Conservation (phyloP, 106 monocot species). For the Triglochin maritima region DNA sequence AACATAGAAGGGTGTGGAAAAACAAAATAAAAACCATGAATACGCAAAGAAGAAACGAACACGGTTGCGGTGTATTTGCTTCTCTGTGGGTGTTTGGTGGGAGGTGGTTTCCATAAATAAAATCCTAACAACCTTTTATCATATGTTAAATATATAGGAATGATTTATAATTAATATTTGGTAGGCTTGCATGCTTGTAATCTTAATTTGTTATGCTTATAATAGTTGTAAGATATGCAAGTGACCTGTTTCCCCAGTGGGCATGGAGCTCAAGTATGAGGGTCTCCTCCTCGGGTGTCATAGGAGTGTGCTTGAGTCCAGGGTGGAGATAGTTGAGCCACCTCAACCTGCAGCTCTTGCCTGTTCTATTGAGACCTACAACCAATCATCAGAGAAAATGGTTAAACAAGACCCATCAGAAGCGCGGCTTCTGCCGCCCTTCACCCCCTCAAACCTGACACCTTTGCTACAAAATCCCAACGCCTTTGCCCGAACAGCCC, state of each 20-base stretch:
- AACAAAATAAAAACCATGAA: no score
- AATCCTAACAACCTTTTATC: no score
- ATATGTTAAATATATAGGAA: no score
- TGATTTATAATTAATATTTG: no score
- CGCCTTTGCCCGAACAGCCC: constrained; percentile 58
- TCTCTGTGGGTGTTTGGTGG: no score
- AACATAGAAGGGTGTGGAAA: no score
- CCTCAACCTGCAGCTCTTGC: constrained; percentile 72
- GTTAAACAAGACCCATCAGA: constrained; percentile 5
- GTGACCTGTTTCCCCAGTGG: constrained; percentile 64
- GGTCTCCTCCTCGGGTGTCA: constrained; percentile 52
- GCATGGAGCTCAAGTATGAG: constrained; percentile 54
- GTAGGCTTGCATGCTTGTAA: neutral
- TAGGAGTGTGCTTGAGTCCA: constrained; percentile 58
- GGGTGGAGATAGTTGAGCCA: constrained; percentile 85
- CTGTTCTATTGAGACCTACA: constrained; percentile 63
- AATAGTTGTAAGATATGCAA: neutral
- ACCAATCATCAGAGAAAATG: neutral
- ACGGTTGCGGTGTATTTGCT: no score
- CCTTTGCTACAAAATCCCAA: constrained; percentile 66
- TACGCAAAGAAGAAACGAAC: no score
- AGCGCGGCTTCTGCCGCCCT: neutral
- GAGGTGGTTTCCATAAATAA: no score
- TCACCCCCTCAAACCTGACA: constrained; percentile 56
- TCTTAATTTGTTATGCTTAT: neutral